Base-by-base conservation (phyloP, 441 rosid genomes). In the Adansonia gregorii region DNA sequence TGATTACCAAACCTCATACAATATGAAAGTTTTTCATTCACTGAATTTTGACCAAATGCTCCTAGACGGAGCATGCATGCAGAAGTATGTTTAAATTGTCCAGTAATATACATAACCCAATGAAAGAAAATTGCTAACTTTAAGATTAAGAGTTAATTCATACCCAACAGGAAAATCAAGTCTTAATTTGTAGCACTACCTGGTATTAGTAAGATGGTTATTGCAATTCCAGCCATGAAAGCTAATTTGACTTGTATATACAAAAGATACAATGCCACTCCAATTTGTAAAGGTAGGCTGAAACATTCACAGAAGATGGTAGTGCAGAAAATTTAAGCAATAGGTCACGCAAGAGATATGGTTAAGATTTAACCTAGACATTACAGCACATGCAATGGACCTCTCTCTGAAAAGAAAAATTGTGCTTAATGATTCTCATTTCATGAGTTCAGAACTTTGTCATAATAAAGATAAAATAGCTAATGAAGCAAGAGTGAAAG, bases 281-380 rank as follows among this genome's bases (percentile, higher is more conserved):
- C 98, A 79, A 95, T 93, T 88, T 95, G 99, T 83, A 95, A 80
- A 80, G 98, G 99, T 87, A 95, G 82, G 91, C 97, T 95, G 98
- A 87, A 86, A 87, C 6, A 60, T 63, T 66, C 76, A 78, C 58
- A 20, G 31, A 51, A 82, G 67, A 17, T 56, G 59, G 39, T 15
- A 20, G 59, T 24, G 60, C 15, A 73, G 66, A 19, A 61, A 73
- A 9, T 55, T 55, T 48, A 67, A 56, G 75, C 69, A 58, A 59
- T 66, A 45, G 31, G 43, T 51, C 48, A 75, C n/a, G 43, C 46
- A n/a, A 19, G 41, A 35, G 4, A 74, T 64, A 56, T 45, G 46
- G 10, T 63, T 60, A 11, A 56, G n/a, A 20, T 39, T 76, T 24
- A 41, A 9, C 73, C 56, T 54, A 8, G 19, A 63, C 76, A 65